Evolutionary conservation across 768 basidiomycete genomes (phyloP).

Genomic region (Podaxis rugospora): DNA sequence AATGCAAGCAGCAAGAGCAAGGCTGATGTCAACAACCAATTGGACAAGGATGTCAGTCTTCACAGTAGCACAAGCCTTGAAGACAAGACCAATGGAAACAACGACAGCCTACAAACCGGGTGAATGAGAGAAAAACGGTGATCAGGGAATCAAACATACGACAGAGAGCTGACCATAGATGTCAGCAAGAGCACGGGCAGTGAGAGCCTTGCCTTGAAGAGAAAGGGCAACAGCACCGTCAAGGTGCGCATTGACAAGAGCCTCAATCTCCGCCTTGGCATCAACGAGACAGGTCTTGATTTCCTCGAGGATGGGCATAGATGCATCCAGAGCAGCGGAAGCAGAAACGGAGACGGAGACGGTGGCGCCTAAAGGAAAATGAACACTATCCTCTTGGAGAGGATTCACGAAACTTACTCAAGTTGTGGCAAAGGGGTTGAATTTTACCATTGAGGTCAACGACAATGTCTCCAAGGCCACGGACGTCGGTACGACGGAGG

Average conservation of each 20-base stretch:
- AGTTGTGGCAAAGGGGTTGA: constrained; percentile 4
- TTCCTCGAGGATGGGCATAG: constrained; percentile 13
- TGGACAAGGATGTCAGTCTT: constrained; percentile 11
- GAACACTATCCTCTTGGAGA: background rate
- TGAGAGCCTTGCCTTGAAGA: constrained; percentile 14
- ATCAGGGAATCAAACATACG: constrained; percentile 10
- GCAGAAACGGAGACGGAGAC: background rate
- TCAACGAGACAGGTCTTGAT: constrained; percentile 10
- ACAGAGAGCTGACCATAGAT: constrained; percentile 10
- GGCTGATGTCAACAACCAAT: constrained; percentile 8
- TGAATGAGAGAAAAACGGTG: background rate
- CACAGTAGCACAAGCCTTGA: constrained; percentile 2
- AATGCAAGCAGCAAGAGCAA: constrained; percentile 11
- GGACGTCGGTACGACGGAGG: background rate
- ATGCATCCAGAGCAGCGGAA: constrained; percentile 11
- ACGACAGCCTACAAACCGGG: background rate
- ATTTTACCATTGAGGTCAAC: constrained; percentile 10
- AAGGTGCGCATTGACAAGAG: constrained; percentile 10
- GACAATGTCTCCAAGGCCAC: background rate
- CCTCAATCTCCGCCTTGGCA: constrained; percentile 14
- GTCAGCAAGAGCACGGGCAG: constrained; percentile 11
- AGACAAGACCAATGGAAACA: background rate
- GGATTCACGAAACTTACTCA: background rate
- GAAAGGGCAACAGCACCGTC: constrained; percentile 6
- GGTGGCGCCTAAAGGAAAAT: background rate